A percentile compares a stretch with the other conserved stretches of the same genome.
Evolutionary conservation across 805 yeast species (phyloP).

Genomic region (Candida awuae): DNA sequence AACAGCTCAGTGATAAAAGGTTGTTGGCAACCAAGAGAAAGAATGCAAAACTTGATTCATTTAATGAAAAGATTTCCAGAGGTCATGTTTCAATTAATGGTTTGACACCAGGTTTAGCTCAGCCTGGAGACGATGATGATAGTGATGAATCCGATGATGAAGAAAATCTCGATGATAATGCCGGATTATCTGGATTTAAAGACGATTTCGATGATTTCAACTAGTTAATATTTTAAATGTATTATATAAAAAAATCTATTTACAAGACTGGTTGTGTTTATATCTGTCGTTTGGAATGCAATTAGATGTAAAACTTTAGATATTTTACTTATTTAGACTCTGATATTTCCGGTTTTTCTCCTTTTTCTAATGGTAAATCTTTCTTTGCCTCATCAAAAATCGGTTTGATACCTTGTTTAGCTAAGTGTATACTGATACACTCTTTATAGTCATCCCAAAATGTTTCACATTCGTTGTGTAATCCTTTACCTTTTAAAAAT

Average conservation of each 20-base stretch:
- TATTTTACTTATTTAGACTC: no score
- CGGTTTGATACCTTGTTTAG: conserved; percentile 68
- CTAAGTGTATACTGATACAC: conserved; percentile 70
- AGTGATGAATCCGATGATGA: conserved; percentile 24
- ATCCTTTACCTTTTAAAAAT: conserved; percentile 53
- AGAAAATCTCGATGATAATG: conserved; percentile 7
- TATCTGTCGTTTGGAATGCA: no score
- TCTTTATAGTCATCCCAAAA: conserved; percentile 82
- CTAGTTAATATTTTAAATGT: conserved; percentile 7
- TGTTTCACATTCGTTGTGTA: conserved; percentile 82
- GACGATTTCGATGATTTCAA: conserved; percentile 28
- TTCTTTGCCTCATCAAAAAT: conserved; percentile 83
- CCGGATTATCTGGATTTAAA: conserved; percentile 8
- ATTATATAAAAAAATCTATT: not conserved
- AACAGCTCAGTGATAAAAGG: conserved; percentile 5
- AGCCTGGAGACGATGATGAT: conserved; percentile 60
- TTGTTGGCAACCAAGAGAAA: conserved; percentile 25
- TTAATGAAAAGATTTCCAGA: conserved; percentile 34
- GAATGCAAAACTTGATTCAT: conserved; percentile 25
- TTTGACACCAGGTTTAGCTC: conserved; percentile 80
- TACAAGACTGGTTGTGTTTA: not conserved
- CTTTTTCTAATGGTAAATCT: conserved; percentile 80
- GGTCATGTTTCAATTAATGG: conserved; percentile 49
- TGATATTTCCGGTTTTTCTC: conserved; percentile 36
- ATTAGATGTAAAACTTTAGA: no score